Percentiles rank a stretch among this genome's conserved stretches.
Evolutionary conservation across 768 basidiomycete genomes (phyloP).

Genomic region (Cystobasidiopsis lactophilus): DNA sequence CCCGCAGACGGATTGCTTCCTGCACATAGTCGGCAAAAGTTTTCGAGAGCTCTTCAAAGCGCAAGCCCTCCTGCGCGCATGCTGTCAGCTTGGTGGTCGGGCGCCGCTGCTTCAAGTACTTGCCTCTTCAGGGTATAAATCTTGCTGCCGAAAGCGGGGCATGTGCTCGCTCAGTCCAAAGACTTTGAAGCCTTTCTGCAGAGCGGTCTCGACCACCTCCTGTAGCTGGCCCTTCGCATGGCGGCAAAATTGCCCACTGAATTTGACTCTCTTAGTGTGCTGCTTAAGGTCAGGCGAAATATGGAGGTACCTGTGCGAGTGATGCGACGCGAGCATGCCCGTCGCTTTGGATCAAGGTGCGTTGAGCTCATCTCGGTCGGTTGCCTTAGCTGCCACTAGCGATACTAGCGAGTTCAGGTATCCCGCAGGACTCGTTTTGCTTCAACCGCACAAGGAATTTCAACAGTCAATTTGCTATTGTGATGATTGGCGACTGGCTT

Average conservation of each 20-base stretch:
- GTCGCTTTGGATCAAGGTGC: background rate
- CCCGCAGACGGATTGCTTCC: constrained; percentile 59
- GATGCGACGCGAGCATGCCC: background rate
- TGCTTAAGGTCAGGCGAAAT: background rate
- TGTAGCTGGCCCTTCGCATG: constrained; percentile 65
- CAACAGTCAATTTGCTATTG: no score
- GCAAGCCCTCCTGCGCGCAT: constrained; percentile 33
- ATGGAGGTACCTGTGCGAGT: constrained; percentile 1
- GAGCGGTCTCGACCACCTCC: constrained; percentile 59
- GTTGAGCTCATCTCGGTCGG: background rate
- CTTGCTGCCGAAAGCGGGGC: constrained; percentile 55
- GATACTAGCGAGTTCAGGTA: no score
- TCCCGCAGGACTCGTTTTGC: no score
- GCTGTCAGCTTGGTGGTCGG: background rate
- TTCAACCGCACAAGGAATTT: no score
- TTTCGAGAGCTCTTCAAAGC: constrained; percentile 32
- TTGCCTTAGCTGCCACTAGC: no score
- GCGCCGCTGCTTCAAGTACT: constrained; percentile 15
- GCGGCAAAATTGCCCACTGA: constrained; percentile 63
- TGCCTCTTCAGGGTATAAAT: constrained; percentile 95
- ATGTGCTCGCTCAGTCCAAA: constrained; percentile 85
- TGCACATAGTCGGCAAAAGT: constrained; percentile 54
- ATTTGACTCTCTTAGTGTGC: background rate
- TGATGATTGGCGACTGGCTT: no score
- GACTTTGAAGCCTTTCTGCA: constrained; percentile 49